Evolutionary conservation across 305 asterid species (phyloP), one percentile per base, ranked within the genome.

Genomic region (Petunia hybrid): DNA sequence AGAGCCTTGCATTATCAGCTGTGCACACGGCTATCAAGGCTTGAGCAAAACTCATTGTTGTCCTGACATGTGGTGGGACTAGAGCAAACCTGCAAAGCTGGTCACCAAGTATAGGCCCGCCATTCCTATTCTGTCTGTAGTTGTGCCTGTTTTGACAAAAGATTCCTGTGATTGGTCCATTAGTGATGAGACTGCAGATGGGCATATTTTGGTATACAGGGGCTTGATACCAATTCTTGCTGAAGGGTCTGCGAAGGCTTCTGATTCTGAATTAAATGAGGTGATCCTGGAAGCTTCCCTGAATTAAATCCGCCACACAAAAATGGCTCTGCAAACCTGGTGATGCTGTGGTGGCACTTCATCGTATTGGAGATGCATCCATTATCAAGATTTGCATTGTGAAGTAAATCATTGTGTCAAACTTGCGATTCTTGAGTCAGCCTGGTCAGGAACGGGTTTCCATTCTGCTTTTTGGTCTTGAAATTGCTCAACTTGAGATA

Each of bases 261-360:
- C 98, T 0, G 93, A 91, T 79, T 82, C 94, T 2, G 98, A 93
- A 63, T 91, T 95, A 10, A 93, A 95, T 8, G 94, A 93, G 75
- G 97, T 85, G 14, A 89, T 92, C 45, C 71, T 93, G 82, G 88
- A 84, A 79, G 93, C 93, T 8, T 92, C 97, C 2, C 57, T 92
- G 89, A 89, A n/a, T n/a, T n/a, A n/a, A 81, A 82, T 82, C 87
- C 4, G 97, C 97, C 7, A 85, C 86, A 0, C 79, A 70, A 5
- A n/a, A 85, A 66, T 90, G 95, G 53, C 87, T 93, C 48, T 93
- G 98, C 89, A 82, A 57, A 86, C 65, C 88, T 2, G 97, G 94
- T 16, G 97, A 93, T 59, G 95, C 98, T 0, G 88, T 91, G 5
- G 98, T 93, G 55, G 98, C 89, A 1, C 98, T 93, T 42, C 98